Evolutionary conservation across 2,329 filamentous ascomycete genomes (phyloP).

Genomic region (Stagonosporopsis rhizophila): DNA sequence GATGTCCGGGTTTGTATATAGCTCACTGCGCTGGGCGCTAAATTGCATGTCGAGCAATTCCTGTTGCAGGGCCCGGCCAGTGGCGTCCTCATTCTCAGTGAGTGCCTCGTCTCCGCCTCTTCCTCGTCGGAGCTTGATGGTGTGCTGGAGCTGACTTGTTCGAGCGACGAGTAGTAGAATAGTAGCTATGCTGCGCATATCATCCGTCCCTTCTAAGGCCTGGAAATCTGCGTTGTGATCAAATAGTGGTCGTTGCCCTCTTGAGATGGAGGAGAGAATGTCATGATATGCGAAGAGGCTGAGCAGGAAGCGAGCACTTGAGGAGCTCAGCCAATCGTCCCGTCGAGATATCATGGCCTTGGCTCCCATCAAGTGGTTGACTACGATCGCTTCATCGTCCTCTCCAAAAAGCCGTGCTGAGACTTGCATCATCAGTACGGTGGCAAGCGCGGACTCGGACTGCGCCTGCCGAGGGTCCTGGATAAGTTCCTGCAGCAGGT

Average conservation of each 20-base stretch:
- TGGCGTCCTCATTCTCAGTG: conserved; percentile 27
- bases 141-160: conserved; percentile 36
- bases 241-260: conserved; percentile 33
- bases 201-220: conserved; percentile 33
- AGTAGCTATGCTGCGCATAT: conserved; percentile 35
- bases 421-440: conserved; percentile 46
- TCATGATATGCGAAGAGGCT: conserved; percentile 45
- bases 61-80: conserved; percentile 30
- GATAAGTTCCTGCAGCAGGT: conserved; percentile 33
- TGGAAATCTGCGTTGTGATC: conserved; percentile 30
- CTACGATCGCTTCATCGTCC: conserved; percentile 35
- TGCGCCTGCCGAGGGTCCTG: conserved; percentile 28
- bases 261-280: conserved; percentile 41
- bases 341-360: conserved; percentile 40
- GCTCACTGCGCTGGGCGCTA: background rate
- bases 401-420: conserved; percentile 39
- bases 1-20: conserved; percentile 25
- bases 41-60: conserved; percentile 29
- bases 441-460: conserved; percentile 36
- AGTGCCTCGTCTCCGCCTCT: conserved; percentile 10
- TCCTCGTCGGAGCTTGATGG: conserved; percentile 25
- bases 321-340: conserved; percentile 21
- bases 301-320: conserved; percentile 36
- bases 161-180: conserved; percentile 37
- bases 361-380: conserved; percentile 40